Conservation (phyloP, 345 rosid species). For the Linum lewisii region DNA sequence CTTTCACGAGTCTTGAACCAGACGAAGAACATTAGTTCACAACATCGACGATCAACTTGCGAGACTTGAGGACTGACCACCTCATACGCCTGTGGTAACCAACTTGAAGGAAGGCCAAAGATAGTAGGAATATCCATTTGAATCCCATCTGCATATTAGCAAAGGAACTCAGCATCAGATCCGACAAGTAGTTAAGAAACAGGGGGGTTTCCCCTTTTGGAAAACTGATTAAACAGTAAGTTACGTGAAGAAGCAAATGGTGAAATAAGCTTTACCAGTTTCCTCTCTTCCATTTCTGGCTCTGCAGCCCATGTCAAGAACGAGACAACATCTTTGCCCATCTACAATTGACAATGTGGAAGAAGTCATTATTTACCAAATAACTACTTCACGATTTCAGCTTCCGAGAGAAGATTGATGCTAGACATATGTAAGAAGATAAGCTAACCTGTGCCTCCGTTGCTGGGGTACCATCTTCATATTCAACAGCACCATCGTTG, state of each 20-base stretch:
- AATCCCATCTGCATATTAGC: slow-evolving; percentile 79
- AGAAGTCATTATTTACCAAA: too few species aligned
- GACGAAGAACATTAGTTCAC: slow-evolving; percentile 45
- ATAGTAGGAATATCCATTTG: slow-evolving; percentile 93
- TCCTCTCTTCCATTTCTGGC: slow-evolving; percentile 99
- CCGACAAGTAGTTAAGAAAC: background rate
- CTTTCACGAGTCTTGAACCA: background rate
- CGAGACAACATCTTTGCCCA: slow-evolving; percentile 96
- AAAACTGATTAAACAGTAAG: too few species aligned
- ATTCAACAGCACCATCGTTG: slow-evolving; percentile 92
- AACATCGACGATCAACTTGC: slow-evolving; percentile 79
- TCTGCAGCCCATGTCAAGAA: slow-evolving; percentile 98
- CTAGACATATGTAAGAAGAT: too few species aligned
- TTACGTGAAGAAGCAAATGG: background rate
- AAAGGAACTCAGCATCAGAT: slow-evolving; percentile 4
- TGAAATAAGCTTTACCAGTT: slow-evolving; percentile 43
- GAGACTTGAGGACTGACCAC: slow-evolving; percentile 90
- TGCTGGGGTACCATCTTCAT: slow-evolving; percentile 95
- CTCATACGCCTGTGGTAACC: slow-evolving; percentile 80
- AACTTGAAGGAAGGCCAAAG: slow-evolving; percentile 90
- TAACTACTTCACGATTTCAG: too few species aligned
- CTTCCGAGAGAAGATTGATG: too few species aligned
- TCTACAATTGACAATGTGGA: slow-evolving; percentile 29
- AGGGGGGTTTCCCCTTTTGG: too few species aligned
- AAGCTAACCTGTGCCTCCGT: slow-evolving; percentile 89